Percentiles rank a stretch among this genome's conserved stretches.
Evolutionary conservation across 2,329 filamentous ascomycete genomes (phyloP).

Genomic region (Davidsoniella neocaledoniae): DNA sequence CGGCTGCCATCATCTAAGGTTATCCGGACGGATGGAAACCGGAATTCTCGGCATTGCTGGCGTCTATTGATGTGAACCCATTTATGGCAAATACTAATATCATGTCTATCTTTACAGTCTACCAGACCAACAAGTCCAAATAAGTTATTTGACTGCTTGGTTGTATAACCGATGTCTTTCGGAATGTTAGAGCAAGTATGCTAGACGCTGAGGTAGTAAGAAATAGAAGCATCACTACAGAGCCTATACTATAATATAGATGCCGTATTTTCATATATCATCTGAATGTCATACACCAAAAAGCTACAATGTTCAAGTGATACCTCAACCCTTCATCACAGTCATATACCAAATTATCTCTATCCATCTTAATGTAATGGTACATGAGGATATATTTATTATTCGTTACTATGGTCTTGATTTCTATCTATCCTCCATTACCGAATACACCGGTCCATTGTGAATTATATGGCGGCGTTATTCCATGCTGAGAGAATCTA

Average conservation of each 20-base stretch:
- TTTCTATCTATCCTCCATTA: neutral
- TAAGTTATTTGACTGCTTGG: neutral
- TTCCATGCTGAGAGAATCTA: neutral
- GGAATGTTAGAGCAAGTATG: neutral
- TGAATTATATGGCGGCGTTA: conserved; percentile 1
- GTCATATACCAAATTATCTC: too few relatives aligned
- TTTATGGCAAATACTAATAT: neutral
- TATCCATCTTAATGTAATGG: too few relatives aligned
- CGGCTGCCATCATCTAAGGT: too few relatives aligned
- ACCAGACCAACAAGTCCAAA: conserved; percentile 32
- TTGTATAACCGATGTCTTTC: neutral
- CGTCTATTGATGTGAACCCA: neutral
- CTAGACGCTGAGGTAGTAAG: conserved; percentile 2
- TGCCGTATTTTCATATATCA: neutral
- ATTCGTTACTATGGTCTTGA: neutral
- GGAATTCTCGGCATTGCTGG: neutral
- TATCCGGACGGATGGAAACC: neutral
- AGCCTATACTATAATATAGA: neutral
- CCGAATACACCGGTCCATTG: conserved; percentile 9
- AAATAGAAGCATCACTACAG: conserved; percentile 1
- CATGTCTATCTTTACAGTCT: conserved; percentile 23
- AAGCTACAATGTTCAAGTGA: too few relatives aligned
- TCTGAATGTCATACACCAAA: neutral
- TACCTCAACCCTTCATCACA: too few relatives aligned
- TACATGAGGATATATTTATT: too few relatives aligned